Evolutionary conservation across 495 filamentous ascomycete species (phyloP).

Genomic region (Hyaloscypha finlandica): DNA sequence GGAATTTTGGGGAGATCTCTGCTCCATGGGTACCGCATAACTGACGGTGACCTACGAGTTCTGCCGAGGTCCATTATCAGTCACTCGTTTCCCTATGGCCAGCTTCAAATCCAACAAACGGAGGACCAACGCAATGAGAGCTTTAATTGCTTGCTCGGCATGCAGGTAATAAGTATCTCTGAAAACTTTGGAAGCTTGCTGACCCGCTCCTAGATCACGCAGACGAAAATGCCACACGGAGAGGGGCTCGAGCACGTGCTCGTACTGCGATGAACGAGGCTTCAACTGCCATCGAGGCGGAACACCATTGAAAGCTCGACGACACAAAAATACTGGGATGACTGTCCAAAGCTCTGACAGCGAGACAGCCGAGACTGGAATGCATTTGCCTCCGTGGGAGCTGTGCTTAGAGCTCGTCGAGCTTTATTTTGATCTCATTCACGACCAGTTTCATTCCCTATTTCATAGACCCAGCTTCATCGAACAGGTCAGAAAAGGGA

Average conservation of each 20-base stretch:
- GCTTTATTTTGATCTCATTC: conserved; percentile 43
- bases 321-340: conserved; percentile 1
- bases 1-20: not conserved
- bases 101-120: not conserved
- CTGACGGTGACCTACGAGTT: not conserved
- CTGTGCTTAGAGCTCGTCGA: conserved; percentile 37
- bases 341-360: not conserved
- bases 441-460: conserved; percentile 43
- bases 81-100: not conserved
- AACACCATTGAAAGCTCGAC: conserved; percentile 5
- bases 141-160: conserved; percentile 21
- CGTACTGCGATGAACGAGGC: conserved; percentile 13
- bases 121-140: conserved; percentile 12
- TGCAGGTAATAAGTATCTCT: conserved; percentile 21
- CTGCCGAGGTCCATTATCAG: conserved; percentile 1
- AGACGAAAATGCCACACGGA: conserved; percentile 24
- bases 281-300: conserved; percentile 13
- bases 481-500: conserved; percentile 27
- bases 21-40: conserved; percentile 1
- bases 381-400: conserved; percentile 5
- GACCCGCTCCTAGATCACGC: conserved; percentile 6
- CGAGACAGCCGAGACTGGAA: conserved; percentile 3
- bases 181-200: conserved; percentile 3
- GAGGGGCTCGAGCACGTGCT: conserved; percentile 11
- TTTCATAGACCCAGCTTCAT: conserved; percentile 41